phyloP scores from a whole-genome alignment of 2,329 filamentous ascomycete species.

The Epichloe festucae region DNA sequence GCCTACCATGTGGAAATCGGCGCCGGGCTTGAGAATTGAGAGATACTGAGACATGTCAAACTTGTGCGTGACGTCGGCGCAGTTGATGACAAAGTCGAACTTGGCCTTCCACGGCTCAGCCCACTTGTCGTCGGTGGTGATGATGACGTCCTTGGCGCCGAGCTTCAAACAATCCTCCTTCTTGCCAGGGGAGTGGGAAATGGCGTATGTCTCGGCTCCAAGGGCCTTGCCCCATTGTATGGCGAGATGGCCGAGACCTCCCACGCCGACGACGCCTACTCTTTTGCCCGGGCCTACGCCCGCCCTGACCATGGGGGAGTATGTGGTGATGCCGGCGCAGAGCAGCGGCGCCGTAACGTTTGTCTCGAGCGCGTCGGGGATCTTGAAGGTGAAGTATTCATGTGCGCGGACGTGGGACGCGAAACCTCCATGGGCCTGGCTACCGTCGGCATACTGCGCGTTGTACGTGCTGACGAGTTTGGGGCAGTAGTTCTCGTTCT shows the following conservation, averaged over 20 bases:
- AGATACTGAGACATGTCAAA: constrained; percentile 42
- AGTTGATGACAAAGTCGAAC: constrained; percentile 40
- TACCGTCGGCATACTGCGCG: constrained; percentile 42
- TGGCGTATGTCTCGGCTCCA: constrained; percentile 51
- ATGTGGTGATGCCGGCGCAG: constrained; percentile 67
- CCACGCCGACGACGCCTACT: constrained; percentile 60
- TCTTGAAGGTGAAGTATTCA: constrained; percentile 46
- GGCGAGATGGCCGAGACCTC: constrained; percentile 62
- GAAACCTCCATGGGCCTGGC: constrained; percentile 52
- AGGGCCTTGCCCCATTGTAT: constrained; percentile 59
- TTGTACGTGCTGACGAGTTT: constrained; percentile 44
- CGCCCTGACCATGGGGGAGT: constrained; percentile 52
- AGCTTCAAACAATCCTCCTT: constrained; percentile 45
- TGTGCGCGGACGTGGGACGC: constrained; percentile 35
- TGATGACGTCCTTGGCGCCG: constrained; percentile 44
- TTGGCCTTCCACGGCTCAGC: constrained; percentile 36
- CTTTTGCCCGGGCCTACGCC: constrained; percentile 56
- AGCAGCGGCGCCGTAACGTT: constrained; percentile 53
- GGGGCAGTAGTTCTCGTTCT: constrained; percentile 39
- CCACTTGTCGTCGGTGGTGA: constrained; percentile 41
- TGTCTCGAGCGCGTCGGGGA: constrained; percentile 38
- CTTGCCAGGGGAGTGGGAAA: constrained; percentile 48
- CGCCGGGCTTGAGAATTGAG: constrained; percentile 36
- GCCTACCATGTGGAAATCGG: constrained; percentile 45
- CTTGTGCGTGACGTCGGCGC: constrained; percentile 34